Conservation (phyloP, 306 rosid genomes). For the Sophora flavescens region DNA sequence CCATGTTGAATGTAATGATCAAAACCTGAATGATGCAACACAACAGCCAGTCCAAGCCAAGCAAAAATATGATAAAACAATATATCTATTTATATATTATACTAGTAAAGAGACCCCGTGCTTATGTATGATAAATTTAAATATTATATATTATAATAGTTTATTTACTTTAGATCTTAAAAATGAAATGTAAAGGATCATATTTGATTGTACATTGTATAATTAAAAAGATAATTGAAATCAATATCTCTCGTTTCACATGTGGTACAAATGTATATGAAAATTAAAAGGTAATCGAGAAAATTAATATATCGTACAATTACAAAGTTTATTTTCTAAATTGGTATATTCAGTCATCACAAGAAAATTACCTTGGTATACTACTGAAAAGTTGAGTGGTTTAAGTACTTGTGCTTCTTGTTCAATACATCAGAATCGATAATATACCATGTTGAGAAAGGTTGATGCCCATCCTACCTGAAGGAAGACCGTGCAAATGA, state of each 20-base stretch:
- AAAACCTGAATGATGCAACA: no score
- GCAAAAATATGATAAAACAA: no score
- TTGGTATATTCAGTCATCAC: neutral
- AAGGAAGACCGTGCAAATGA: neutral
- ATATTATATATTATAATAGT: no score
- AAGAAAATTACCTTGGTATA: neutral
- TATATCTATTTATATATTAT: no score
- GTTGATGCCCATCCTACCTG: conserved; percentile 5
- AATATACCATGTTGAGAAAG: neutral
- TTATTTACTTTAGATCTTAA: no score
- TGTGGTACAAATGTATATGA: neutral
- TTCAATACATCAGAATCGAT: neutral
- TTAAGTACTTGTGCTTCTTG: neutral
- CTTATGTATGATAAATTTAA: no score
- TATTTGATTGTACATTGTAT: no score
- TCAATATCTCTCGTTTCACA: neutral
- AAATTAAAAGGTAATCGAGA: neutral
- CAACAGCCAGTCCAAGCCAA: no score
- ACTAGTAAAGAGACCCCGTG: no score
- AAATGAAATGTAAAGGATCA: no score
- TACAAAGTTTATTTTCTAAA: neutral
- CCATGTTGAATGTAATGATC: no score
- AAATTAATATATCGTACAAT: neutral
- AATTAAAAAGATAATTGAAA: neutral
- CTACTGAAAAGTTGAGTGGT: neutral